Conservation (phyloP, 805 yeast species). For the Lipomyces mesembrius region DNA sequence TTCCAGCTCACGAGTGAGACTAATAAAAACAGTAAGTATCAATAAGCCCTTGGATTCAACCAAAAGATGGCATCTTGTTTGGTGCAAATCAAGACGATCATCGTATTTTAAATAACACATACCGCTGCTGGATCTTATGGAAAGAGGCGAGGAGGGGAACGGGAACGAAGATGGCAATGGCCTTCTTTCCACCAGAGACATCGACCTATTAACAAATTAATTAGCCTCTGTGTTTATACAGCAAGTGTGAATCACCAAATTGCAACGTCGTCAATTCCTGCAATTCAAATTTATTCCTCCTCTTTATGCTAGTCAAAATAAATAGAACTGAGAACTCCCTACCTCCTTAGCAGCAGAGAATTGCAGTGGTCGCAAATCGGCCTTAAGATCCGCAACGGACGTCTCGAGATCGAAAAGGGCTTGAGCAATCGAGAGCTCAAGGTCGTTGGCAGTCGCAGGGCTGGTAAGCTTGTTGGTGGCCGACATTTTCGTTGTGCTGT, state of each 20-base stretch:
- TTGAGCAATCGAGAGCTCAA: slow-evolving; percentile 99
- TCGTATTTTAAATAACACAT: slow-evolving; percentile 11
- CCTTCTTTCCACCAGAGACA: slow-evolving; percentile 98
- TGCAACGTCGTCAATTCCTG: not conserved
- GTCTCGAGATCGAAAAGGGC: slow-evolving; percentile 95
- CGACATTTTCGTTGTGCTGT: slow-evolving; percentile 67
- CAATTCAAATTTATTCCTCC: not conserved
- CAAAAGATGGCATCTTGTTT: not conserved
- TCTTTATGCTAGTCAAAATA: not conserved
- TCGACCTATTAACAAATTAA: slow-evolving; percentile 61
- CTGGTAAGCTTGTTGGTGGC: slow-evolving; percentile 91
- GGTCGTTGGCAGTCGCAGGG: slow-evolving; percentile 86
- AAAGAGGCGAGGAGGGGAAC: slow-evolving; percentile 88
- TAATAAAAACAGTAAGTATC: slow-evolving; percentile 47
- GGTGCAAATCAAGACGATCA: not conserved
- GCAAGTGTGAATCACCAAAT: slow-evolving; percentile 7
- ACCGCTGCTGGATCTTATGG: slow-evolving; percentile 88
- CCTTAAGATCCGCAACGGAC: slow-evolving; percentile 93
- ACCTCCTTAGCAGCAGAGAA: slow-evolving; percentile 96
- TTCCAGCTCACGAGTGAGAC: slow-evolving; percentile 98
- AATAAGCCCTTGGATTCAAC: not conserved
- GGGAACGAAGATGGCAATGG: slow-evolving; percentile 97
- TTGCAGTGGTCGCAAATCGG: slow-evolving; percentile 97
- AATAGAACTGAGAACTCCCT: slow-evolving; percentile 43
- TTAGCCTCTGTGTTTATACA: not conserved